Evolutionary conservation across 805 yeast species (phyloP).

Genomic region (Wickerhamiella spandovensis): DNA sequence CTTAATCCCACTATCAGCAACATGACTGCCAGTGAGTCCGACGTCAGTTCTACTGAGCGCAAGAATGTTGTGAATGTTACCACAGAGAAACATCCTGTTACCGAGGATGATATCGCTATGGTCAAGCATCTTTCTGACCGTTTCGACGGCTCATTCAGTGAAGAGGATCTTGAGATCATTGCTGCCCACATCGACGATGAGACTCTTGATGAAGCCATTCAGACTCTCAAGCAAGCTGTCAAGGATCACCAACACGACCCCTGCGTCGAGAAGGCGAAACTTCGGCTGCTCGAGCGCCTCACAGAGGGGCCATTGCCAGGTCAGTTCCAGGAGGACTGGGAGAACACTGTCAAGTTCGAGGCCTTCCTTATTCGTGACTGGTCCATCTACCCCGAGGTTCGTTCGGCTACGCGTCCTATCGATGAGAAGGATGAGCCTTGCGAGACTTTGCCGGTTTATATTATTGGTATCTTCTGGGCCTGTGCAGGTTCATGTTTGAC

Average conservation of each 20-base stretch:
- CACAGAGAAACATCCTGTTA: neutral
- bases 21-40: neutral
- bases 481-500: conserved; percentile 42
- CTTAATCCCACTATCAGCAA: neutral
- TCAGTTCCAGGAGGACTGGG: conserved; percentile 17
- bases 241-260: conserved; percentile 35
- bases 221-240: conserved; percentile 30
- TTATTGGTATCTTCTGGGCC: conserved; percentile 37
- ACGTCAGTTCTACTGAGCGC: neutral
- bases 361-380: conserved; percentile 30
- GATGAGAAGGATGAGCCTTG: conserved; percentile 36
- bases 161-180: conserved; percentile 10
- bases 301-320: conserved; percentile 8
- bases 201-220: conserved; percentile 27
- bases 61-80: neutral
- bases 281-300: conserved; percentile 24
- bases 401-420: conserved; percentile 39
- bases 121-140: conserved; percentile 1
- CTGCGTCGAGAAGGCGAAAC: conserved; percentile 31
- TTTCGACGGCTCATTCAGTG: conserved; percentile 2
- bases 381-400: conserved; percentile 48
- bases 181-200: conserved; percentile 17
- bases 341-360: conserved; percentile 23
- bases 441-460: conserved; percentile 40
- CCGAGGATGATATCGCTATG: neutral